Base-by-base conservation (phyloP, 2,329 filamentous ascomycete species). In the Septoria petroselini region DNA sequence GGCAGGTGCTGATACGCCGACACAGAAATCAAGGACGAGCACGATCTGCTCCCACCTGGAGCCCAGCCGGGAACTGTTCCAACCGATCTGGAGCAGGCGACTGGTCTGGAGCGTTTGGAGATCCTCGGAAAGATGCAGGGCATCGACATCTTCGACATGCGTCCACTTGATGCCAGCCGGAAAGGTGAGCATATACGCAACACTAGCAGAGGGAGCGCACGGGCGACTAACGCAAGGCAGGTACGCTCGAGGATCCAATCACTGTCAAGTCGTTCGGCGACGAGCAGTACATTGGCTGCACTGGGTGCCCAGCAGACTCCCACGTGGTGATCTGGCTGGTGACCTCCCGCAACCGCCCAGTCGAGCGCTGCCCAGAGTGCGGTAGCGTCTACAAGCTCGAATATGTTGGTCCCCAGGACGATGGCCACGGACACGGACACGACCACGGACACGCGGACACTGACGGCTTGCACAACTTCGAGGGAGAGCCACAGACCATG, bases 71-170 rank as follows among this genome's bases (percentile, higher is more conserved):
- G 93, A 69, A 87, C 86, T 70, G 78, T 98, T 62, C 89, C 93
- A 61, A 94, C 88, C 75, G 93, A 98, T 74, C 74, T 95, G 70
- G 90, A 97, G 73, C 93, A 98, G 74, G 77, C 93, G 53, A 97
- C 93, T 64, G 93, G 93, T 87, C 81, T 97, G 54, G 93, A 98
- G 80, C 91, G 93, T 82, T 82, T 98, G 64, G 93, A 98, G 76
- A 93, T 98, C 68, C 80, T 98, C 71, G 93, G 93, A 76, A 98
- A 98, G 84, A 95, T 97, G 86, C 89, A 97, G 80, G 91, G 93
- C 62, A 78, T 96, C 66, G 93, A 98, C 70, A 79, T 97, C 71
- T 98, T 98, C 78, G 91, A 98, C 77, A 95, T 97, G 93, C 85
- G 83, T 74, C 93, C 93, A 58, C 82, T 98, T 65, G 93, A 97